Conservation (phyloP, 306 rosid species). For the Neltuma alba region DNA sequence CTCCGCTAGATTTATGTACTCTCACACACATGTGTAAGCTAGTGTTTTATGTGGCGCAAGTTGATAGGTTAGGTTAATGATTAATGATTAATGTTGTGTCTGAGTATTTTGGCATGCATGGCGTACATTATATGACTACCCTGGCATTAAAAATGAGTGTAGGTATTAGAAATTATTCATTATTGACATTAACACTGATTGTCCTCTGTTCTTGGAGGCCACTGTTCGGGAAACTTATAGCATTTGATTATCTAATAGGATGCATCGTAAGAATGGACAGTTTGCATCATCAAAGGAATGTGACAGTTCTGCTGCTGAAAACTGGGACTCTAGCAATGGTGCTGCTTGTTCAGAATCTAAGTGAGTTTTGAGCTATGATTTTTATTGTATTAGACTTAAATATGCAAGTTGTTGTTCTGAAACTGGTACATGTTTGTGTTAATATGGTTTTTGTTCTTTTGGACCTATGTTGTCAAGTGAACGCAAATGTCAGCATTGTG, state of each 20-base stretch:
- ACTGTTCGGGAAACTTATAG: conserved; percentile 37
- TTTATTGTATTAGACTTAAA: conserved; percentile 25
- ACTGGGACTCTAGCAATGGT: conserved; percentile 61
- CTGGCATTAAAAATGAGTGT: conserved; percentile 1
- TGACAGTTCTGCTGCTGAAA: conserved; percentile 48
- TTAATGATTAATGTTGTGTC: not conserved
- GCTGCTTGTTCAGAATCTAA: conserved; percentile 54
- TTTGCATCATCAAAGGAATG: conserved; percentile 71
- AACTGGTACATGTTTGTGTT: conserved; percentile 15
- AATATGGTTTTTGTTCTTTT: conserved; percentile 22
- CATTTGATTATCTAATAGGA: conserved; percentile 48
- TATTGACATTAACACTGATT: conserved; percentile 1
- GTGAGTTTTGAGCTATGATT: conserved; percentile 55
- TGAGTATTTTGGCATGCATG: conserved; percentile 9
- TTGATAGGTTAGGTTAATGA: not conserved
- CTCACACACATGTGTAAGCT: not conserved
- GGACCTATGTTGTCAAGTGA: conserved; percentile 41
- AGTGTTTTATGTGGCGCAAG: conserved; percentile 16
- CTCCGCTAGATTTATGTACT: not conserved
- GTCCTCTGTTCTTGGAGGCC: conserved; percentile 3
- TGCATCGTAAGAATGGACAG: conserved; percentile 85
- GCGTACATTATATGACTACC: conserved; percentile 2
- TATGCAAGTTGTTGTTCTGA: not conserved
- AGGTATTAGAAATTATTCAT: not conserved
- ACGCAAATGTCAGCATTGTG: conserved; percentile 63